Base-by-base conservation (phyloP, 106 monocot species). In the Allium fistulosum region DNA sequence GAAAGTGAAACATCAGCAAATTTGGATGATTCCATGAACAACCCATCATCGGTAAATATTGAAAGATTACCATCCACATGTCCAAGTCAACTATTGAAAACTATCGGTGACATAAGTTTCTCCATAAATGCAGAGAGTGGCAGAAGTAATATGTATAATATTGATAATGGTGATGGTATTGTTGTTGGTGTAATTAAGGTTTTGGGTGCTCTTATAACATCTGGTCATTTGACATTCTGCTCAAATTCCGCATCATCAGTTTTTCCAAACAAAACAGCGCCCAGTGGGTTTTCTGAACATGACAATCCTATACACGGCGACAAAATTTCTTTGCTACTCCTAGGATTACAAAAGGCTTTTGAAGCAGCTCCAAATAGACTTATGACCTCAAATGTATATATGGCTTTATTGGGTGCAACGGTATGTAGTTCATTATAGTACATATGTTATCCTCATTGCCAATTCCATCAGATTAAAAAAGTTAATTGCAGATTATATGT, bases 351-450 rank as follows among this genome's bases (percentile, higher is more conserved):
- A 48, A 89, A 87, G 69, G 87, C 92, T 77, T 80, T 99, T 65
- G 86, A 92, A 75, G 77, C 97, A 68, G 87, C 84, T 53, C 80
- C 89, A 57, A 67, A 56, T 18, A 92, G 92, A 72, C 87, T 99
- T 61, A 77, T 99, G 92, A 99, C 92, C 71, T 75, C 65, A 46
- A 99, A 90, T 81, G 82, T 90, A 13, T 90, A 99, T 65, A 89
- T 80, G 79, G 78, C 85, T 66, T 83, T 99, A 53, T 66, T 99
- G 61, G 80, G 82, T 51, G 97, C 92, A 51, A 65, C 89, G 86
- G 97, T 99, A 92, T 67, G 82, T 69, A 28, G 13, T 26, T 27
- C 6, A 52, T 27, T 51, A 8, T 0, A 5, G 51, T 49, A 46
- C 47, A 16, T 64, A 48, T 61, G 37, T n/a, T 64, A 48, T 64